A percentile compares a stretch with the other conserved stretches of the same genome.
phyloP scores from a whole-genome alignment of 2,329 filamentous ascomycete genomes.

The Pseudogymnoascus sp. region DNA sequence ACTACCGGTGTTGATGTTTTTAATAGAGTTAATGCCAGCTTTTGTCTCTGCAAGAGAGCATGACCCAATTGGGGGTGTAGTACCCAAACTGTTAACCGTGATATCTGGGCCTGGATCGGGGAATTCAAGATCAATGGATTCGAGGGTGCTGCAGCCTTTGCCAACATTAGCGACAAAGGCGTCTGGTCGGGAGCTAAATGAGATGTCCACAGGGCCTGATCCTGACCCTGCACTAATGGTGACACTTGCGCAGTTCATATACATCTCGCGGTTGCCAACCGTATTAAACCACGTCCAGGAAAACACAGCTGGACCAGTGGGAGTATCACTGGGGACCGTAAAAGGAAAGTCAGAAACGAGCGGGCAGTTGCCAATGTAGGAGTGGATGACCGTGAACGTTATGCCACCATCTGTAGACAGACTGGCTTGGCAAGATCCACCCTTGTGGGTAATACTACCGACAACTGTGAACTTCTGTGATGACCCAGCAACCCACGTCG shows the following conservation, averaged over 20 bases:
- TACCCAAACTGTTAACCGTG: slow-evolving; percentile 15
- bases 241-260: slow-evolving; percentile 60
- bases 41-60: not conserved
- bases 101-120: slow-evolving; percentile 46
- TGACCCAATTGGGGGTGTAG: not conserved
- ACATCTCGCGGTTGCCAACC: slow-evolving; percentile 58
- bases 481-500: slow-evolving; percentile 45
- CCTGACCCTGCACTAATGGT: slow-evolving; percentile 36
- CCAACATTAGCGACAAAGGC: slow-evolving; percentile 55
- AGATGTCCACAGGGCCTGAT: not conserved
- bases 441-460: slow-evolving; percentile 45
- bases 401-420: slow-evolving; percentile 53
- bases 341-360: slow-evolving; percentile 34
- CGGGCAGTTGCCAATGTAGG: slow-evolving; percentile 53
- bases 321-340: slow-evolving; percentile 26
- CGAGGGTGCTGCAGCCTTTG: slow-evolving; percentile 44
- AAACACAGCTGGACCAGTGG: slow-evolving; percentile 24
- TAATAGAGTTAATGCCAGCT: not conserved
- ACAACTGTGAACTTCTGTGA: slow-evolving; percentile 44
- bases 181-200: slow-evolving; percentile 44
- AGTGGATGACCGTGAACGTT: slow-evolving; percentile 55
- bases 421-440: slow-evolving; percentile 55
- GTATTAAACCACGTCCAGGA: slow-evolving; percentile 53
- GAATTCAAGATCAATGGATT: slow-evolving; percentile 46
- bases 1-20: not conserved